Evolutionary conservation across 495 filamentous ascomycete species (phyloP), one percentile per base, ranked within the genome.

Genomic region (Talaromyces trachyspermus): DNA sequence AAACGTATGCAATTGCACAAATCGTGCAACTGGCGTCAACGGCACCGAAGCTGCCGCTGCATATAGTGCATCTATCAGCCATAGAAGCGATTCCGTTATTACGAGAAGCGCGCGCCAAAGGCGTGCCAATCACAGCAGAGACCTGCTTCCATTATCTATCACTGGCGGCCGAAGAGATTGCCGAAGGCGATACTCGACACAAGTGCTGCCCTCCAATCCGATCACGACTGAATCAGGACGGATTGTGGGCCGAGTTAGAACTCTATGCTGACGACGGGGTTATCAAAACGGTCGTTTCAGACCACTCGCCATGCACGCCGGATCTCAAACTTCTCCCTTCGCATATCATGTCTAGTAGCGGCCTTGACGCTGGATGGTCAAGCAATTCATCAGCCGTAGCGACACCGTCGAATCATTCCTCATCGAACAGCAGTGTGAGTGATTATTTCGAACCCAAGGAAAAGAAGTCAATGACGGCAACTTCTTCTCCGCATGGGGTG

Each of bases 161-260:
- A n/a, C 76, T 98, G 10, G 85, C 89, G 0, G 82, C 90, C 7
- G 92, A 97, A 63, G 74, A 84, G 48, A 84, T 98, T 40, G 74
- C 79, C 40, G 80, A 92, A 38, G 92, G 92, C 24, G 92, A 98
- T 65, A 96, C 91, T 15, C 72, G 92, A 48, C 89, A 96, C 70
- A 98, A 98, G 66, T 98, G 92, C 74, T 98, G 92, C 62, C 92
- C 92, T 9, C 92, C 92, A 0, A 97, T 98, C 62, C 86, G 92
- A 18, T 78, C 76, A 20, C 77, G 85, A 51, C 58, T 75, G 14
- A 98, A 98, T 71, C 89, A 91, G 53, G 85, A 95, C 54, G 78
- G 79, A 20, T 77, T 98, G 2, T 98, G 92, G 92, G 77, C 77
- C 5, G 90, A 95, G 58, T 65, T 96, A 6, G 68, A 76, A 43